Percentiles rank a stretch among this genome's conserved stretches.
These are phyloP conservation scores for Daucus carota DNA, from an alignment of 129 eudicot species.

Conservation along the genomic window DNA sequence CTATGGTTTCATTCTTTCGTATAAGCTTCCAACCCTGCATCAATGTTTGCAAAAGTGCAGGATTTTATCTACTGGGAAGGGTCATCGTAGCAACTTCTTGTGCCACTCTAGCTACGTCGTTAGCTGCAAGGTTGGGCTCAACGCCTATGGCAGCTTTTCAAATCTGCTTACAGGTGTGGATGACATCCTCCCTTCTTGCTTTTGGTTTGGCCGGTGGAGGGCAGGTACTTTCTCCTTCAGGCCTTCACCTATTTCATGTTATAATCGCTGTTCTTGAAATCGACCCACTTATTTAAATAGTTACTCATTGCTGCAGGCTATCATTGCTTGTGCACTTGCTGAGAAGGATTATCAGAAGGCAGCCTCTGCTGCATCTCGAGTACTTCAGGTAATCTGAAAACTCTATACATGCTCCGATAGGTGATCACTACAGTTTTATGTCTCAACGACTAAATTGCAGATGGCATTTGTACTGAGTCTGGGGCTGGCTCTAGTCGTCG, in stretches of 20 bases:
- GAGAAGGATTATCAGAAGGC: conserved; percentile 77
- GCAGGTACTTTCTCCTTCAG: conserved; percentile 37
- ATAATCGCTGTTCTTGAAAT: neutral
- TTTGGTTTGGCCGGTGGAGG: conserved; percentile 89
- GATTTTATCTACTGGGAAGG: conserved; percentile 49
- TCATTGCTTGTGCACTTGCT: conserved; percentile 91
- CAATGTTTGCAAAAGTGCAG: conserved; percentile 15
- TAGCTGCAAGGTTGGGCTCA: conserved; percentile 70
- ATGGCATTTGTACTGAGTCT: conserved; percentile 75
- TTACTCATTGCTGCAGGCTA: conserved; percentile 36
- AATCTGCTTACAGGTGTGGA: conserved; percentile 79
- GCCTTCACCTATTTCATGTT: neutral
- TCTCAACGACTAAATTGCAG: conserved; percentile 31
- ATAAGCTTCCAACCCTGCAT: neutral
- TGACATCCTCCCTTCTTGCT: conserved; percentile 85
- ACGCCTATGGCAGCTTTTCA: conserved; percentile 85
- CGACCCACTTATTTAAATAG: no score
- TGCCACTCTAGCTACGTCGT: conserved; percentile 68
- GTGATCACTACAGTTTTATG: neutral
- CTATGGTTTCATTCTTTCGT: neutral
- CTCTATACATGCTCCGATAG: no score
- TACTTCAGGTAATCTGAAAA: conserved; percentile 89
- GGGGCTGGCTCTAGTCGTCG: conserved; percentile 67
- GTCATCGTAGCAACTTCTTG: conserved; percentile 72
- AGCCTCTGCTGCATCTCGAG: conserved; percentile 63